A percentile compares a stretch with the other conserved stretches of the same genome.
Evolutionary conservation across 2,329 filamentous ascomycete genomes (phyloP).

Genomic region (Colletotrichum destructivum): DNA sequence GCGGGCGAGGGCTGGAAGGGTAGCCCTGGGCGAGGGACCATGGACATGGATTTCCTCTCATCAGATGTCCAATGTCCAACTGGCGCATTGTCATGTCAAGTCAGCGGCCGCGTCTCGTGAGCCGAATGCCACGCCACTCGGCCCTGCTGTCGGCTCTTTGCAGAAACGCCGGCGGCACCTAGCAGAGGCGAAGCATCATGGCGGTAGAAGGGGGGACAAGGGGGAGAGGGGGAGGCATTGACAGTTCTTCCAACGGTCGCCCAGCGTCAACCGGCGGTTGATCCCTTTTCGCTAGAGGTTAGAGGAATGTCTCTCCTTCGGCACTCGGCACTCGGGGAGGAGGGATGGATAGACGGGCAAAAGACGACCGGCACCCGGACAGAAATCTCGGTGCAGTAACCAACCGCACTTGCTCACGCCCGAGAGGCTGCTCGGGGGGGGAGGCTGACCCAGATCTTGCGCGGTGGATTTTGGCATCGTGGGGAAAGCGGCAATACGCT

Average conservation of each 20-base stretch:
- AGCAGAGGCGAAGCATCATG: constrained; percentile 14
- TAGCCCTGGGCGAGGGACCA: constrained; percentile 24
- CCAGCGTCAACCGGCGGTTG: constrained; percentile 1
- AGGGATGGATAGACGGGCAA: neutral
- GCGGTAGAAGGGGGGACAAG: neutral
- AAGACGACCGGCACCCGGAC: neutral
- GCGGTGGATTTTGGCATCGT: constrained; percentile 18
- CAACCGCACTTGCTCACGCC: neutral
- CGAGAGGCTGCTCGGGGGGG: neutral
- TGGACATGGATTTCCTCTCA: constrained; percentile 38
- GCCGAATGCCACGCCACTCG: constrained; percentile 15
- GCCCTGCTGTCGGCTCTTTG: constrained; percentile 10
- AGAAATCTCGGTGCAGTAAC: constrained; percentile 5
- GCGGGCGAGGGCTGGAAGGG: constrained; percentile 8
- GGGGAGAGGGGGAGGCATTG: constrained; percentile 14
- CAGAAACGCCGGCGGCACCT: neutral
- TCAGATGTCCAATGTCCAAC: neutral
- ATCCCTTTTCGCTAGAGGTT: neutral
- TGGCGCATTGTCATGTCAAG: neutral
- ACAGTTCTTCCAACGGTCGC: constrained; percentile 6
- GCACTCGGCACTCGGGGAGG: neutral
- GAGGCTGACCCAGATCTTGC: constrained; percentile 1
- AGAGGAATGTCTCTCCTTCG: no score
- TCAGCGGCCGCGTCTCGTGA: constrained; percentile 24
- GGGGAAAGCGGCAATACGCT: constrained; percentile 17